These are phyloP conservation scores for Phytophthora constricta DNA, from an alignment of 352 stramenopile species.

Conservation along the genomic window DNA sequence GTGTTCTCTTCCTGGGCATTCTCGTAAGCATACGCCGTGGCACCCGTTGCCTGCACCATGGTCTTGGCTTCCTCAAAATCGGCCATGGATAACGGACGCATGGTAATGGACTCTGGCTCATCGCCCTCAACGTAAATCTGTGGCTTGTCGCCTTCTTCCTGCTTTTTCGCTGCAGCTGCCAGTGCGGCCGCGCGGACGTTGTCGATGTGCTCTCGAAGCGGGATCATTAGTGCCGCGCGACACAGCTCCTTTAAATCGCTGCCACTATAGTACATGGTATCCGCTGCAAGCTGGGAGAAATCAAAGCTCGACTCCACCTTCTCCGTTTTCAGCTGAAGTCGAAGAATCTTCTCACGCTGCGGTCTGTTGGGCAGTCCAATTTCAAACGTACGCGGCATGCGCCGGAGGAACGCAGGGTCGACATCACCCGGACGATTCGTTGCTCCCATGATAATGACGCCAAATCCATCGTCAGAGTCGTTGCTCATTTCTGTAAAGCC, in stretches of 20 bases:
- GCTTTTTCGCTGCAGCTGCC: slow-evolving; percentile 35
- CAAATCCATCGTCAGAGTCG: slow-evolving; percentile 68
- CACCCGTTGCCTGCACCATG: slow-evolving; percentile 88
- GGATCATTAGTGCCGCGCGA: slow-evolving; percentile 88
- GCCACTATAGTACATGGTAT: slow-evolving; percentile 94
- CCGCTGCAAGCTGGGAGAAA: slow-evolving; percentile 80
- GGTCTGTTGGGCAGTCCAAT: slow-evolving; percentile 91
- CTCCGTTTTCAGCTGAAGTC: slow-evolving; percentile 92
- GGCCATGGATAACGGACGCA: slow-evolving; percentile 76
- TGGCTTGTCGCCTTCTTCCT: slow-evolving; percentile 35
- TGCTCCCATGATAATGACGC: slow-evolving; percentile 96
- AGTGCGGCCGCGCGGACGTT: slow-evolving; percentile 49
- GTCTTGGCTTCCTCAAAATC: slow-evolving; percentile 88
- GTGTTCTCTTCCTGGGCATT: slow-evolving; percentile 51
- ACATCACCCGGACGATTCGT: slow-evolving; percentile 95
- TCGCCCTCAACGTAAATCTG: slow-evolving; percentile 41
- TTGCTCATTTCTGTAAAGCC: slow-evolving; percentile 90
- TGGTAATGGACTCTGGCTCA: slow-evolving; percentile 38
- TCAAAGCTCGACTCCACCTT: slow-evolving; percentile 73
- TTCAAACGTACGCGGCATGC: slow-evolving; percentile 96
- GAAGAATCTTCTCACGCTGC: slow-evolving; percentile 94
- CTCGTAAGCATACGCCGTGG: slow-evolving; percentile 84
- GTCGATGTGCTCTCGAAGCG: slow-evolving; percentile 85
- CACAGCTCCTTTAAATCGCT: slow-evolving; percentile 95
- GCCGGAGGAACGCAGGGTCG: slow-evolving; percentile 94